phyloP scores from a whole-genome alignment of 1,139 yeast genomes.

The Eremothecium cymbalariae region DNA sequence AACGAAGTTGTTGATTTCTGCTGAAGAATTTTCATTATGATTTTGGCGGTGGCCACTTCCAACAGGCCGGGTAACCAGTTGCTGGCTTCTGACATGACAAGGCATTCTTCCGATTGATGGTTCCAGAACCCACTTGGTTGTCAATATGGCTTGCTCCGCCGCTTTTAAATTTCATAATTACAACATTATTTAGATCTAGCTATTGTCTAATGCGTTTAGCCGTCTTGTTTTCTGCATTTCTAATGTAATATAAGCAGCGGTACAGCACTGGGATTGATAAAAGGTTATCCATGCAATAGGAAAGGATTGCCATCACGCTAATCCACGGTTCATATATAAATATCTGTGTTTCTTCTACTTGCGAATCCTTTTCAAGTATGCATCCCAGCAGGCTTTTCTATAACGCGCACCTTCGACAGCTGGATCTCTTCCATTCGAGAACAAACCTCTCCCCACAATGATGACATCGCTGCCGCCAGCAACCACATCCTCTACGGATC shows the following conservation, averaged over 20 bases:
- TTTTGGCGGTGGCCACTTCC: background rate
- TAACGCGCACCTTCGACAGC: constrained; percentile 79
- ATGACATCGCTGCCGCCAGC: constrained; percentile 83
- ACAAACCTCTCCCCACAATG: constrained; percentile 94
- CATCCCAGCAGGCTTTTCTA: constrained; percentile 89
- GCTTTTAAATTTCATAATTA: too few relatives aligned
- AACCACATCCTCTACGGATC: constrained; percentile 81
- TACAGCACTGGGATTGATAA: too few relatives aligned
- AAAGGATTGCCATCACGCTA: too few relatives aligned
- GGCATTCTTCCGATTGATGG: too few relatives aligned
- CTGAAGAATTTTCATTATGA: background rate
- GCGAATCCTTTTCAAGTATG: constrained; percentile 48
- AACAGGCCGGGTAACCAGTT: background rate
- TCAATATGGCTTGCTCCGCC: too few relatives aligned
- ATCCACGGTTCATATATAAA: background rate
- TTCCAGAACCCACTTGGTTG: too few relatives aligned
- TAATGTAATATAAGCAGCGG: background rate
- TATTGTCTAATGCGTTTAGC: too few relatives aligned
- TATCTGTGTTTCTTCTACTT: background rate
- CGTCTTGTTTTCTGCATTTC: constrained; percentile 1
- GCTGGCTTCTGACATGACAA: too few relatives aligned
- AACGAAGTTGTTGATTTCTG: background rate
- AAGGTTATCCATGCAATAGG: constrained; percentile 1
- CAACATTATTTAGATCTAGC: too few relatives aligned
- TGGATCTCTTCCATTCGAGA: constrained; percentile 94